phyloP scores from a whole-genome alignment of 768 basidiomycete species.

The Calvatia gigantea region DNA sequence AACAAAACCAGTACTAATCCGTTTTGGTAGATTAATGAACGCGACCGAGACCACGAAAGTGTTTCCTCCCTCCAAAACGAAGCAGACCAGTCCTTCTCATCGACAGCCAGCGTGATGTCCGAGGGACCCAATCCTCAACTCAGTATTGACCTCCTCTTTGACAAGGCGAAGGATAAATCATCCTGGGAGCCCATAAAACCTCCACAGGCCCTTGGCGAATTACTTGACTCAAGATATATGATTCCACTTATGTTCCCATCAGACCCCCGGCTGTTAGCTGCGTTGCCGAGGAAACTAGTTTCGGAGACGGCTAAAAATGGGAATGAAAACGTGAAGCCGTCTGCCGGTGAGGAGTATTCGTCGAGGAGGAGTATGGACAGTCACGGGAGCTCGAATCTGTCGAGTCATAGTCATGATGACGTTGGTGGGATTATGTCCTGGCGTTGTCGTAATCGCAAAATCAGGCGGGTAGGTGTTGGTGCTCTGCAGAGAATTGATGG shows the following conservation, averaged over 20 bases:
- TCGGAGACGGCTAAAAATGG: constrained; percentile 27
- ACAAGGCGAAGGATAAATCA: constrained; percentile 57
- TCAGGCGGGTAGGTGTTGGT: constrained; percentile 59
- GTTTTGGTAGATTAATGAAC: constrained; percentile 56
- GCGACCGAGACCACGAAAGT: constrained; percentile 65
- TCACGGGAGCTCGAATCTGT: constrained; percentile 27
- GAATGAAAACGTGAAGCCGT: not conserved
- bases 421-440: constrained; percentile 46
- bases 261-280: constrained; percentile 74
- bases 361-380: constrained; percentile 7
- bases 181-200: constrained; percentile 77
- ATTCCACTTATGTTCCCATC: constrained; percentile 83
- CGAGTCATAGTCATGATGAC: constrained; percentile 21
- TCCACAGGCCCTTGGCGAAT: constrained; percentile 82
- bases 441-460: constrained; percentile 53
- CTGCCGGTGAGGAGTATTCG: constrained; percentile 2
- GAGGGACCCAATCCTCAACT: constrained; percentile 40
- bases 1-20: not conserved
- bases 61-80: constrained; percentile 43
- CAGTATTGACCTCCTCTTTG: constrained; percentile 79
- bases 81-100: constrained; percentile 28
- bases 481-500: constrained; percentile 74
- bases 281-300: constrained; percentile 50
- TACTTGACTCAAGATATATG: constrained; percentile 92
- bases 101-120: constrained; percentile 22